Evolutionary conservation across 495 filamentous ascomycete genomes (phyloP).

Genomic region (Hypoxylon cercidicola): DNA sequence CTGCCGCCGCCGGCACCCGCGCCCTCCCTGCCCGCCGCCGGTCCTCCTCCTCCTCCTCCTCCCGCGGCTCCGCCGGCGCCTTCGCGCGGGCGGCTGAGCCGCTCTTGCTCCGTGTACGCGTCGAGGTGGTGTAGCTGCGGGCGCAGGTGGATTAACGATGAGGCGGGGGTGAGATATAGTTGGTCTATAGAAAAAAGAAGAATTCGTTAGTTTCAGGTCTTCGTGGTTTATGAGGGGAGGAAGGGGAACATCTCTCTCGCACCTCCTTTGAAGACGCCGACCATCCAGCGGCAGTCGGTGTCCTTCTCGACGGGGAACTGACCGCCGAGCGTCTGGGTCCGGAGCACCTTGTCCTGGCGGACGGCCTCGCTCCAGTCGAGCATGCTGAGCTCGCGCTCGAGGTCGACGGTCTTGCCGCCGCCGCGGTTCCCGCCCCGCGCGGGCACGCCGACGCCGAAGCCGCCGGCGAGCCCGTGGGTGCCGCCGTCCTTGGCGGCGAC

Average conservation of each 20-base stretch:
- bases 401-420: conserved; percentile 32
- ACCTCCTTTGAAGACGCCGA: conserved; percentile 63
- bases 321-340: conserved; percentile 57
- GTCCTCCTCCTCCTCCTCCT: conserved; percentile 26
- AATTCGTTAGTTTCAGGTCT: conserved; percentile 7
- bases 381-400: conserved; percentile 44
- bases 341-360: conserved; percentile 55
- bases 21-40: conserved; percentile 32
- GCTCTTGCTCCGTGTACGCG: conserved; percentile 56
- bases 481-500: conserved; percentile 58
- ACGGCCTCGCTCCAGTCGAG: conserved; percentile 58
- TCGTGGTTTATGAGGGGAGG: background rate
- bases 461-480: conserved; percentile 57
- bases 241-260: conserved; percentile 15
- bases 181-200: conserved; percentile 53
- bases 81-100: conserved; percentile 45
- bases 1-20: conserved; percentile 15
- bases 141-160: conserved; percentile 56
- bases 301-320: conserved; percentile 49
- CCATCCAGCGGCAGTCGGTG: conserved; percentile 53
- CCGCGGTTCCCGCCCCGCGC: conserved; percentile 32
- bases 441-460: conserved; percentile 55
- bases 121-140: conserved; percentile 61
- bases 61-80: conserved; percentile 31
- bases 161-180: conserved; percentile 59